Evolutionary conservation across 306 rosid genomes (phyloP), one percentile per base, ranked within the genome.

Genomic region (Hippophae rhamnoides): DNA sequence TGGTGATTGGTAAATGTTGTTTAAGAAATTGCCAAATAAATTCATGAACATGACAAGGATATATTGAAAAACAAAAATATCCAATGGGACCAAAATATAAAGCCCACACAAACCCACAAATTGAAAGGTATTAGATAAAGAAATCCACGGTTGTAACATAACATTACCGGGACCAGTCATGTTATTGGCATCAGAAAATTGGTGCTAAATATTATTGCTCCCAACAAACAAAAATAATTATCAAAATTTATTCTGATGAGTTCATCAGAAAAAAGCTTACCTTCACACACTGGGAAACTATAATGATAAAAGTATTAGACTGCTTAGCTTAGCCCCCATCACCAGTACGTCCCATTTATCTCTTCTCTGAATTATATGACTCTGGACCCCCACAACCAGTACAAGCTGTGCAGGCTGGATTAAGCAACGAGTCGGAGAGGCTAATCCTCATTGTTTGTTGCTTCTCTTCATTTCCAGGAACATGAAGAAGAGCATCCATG

Each of bases 401-500:
- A 72, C 89, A 83, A 54, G 95, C 56, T 42, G 71, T 60, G 47
- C 57, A 56, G 52, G 87, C 49, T 7, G 74, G 58, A 55, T 80
- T 60, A 12, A 84, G 58, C 51, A 73, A 51, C 58, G 64, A 66
- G 51, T 80, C 85, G 0, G 81, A 54, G 61, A 87, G 65, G 72
- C 72, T 81, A 48, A 92, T 77, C 61, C 99, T 85, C 68, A 85
- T 5, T 0, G 95, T 78, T 74, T 52, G 86, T 41, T 72, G 68
- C 66, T 69, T 82, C 63, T 72, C 95, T 59, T 88, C 93, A 49
- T 92, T 88, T 60, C 70, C 86, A 62, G 99, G 96, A 67, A 86
- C 76, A 73, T 88, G 80, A 18, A 92, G 83, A 55, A 88, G 96
- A 59, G 96, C 95, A 64, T 92, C 89, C 95, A 92, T 88, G 73